A percentile compares a stretch with the other conserved stretches of the same genome.
Conservation (phyloP, 2,329 filamentous ascomycete species). For the Paecilomyces variotii region DNA sequence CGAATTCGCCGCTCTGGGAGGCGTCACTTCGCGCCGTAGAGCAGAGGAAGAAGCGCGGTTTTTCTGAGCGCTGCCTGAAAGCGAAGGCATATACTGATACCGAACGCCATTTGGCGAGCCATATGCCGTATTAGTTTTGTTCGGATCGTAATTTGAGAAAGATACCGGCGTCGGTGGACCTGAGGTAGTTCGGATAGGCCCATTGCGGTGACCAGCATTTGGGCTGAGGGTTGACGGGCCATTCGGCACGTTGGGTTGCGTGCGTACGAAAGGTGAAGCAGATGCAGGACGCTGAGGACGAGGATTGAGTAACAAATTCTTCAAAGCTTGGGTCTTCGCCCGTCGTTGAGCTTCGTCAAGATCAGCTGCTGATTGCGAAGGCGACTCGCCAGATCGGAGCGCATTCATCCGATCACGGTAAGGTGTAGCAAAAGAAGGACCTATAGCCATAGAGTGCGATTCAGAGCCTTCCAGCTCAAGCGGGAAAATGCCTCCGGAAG, state of each 20-base stretch:
- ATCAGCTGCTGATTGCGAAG: constrained; percentile 18
- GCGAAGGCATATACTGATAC: constrained; percentile 15
- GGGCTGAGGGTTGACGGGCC: constrained; percentile 10
- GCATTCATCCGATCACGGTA: constrained; percentile 41
- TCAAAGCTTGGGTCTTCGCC: constrained; percentile 38
- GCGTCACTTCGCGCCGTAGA: constrained; percentile 23
- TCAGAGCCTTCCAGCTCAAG: constrained; percentile 59
- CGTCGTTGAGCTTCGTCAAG: constrained; percentile 33
- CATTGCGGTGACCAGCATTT: constrained; percentile 21
- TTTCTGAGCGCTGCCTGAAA: constrained; percentile 12
- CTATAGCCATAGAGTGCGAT: constrained; percentile 47
- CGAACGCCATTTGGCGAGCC: constrained; percentile 10
- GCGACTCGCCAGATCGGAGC: constrained; percentile 28
- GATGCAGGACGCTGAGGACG: constrained; percentile 28
- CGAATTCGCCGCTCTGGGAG: constrained; percentile 9
- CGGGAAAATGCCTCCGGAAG: constrained; percentile 53
- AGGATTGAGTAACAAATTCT: constrained; percentile 38
- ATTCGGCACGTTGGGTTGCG: constrained; percentile 11
- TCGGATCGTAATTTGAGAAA: constrained; percentile 10
- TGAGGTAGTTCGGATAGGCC: constrained; percentile 24
- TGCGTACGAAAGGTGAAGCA: constrained; percentile 18
- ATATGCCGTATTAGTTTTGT: constrained; percentile 5
- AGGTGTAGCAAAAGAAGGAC: constrained; percentile 59
- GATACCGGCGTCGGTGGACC: constrained; percentile 22
- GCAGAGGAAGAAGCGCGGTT: constrained; percentile 22